Evolutionary conservation across 441 rosid species (phyloP).

Genomic region (Metrosideros polymorpha): DNA sequence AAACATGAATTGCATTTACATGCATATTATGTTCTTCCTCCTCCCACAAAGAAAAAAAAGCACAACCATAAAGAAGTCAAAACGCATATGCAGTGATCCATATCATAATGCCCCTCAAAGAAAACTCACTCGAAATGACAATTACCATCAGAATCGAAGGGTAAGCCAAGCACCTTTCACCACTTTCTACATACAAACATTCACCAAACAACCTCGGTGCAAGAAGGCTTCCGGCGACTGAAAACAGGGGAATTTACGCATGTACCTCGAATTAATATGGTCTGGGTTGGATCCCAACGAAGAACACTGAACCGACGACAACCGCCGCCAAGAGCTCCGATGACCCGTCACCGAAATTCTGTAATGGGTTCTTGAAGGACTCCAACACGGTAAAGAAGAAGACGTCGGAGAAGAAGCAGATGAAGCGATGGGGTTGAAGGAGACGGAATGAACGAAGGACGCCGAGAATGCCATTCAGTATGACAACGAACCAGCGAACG

Average conservation of each 20-base stretch:
- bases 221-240: background rate
- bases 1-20: background rate
- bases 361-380: constrained; percentile 9
- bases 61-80: background rate
- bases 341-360: constrained; percentile 8
- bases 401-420: constrained; percentile 13
- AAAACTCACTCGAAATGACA: background rate
- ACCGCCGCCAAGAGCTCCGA: constrained; percentile 18
- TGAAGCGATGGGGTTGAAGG: constrained; percentile 12
- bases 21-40: background rate
- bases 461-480: constrained; percentile 35
- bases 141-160: background rate
- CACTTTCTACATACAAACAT: background rate
- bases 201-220: background rate
- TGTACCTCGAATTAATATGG: constrained; percentile 31
- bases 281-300: constrained; percentile 32
- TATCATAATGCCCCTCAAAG: background rate
- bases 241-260: background rate
- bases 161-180: background rate
- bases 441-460: constrained; percentile 20
- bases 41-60: background rate
- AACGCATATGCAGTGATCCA: background rate
- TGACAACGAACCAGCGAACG: background rate
- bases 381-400: background rate
- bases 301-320: constrained; percentile 26